phyloP scores from a whole-genome alignment of 768 basidiomycete genomes.

The Mycena albidolilacea region DNA sequence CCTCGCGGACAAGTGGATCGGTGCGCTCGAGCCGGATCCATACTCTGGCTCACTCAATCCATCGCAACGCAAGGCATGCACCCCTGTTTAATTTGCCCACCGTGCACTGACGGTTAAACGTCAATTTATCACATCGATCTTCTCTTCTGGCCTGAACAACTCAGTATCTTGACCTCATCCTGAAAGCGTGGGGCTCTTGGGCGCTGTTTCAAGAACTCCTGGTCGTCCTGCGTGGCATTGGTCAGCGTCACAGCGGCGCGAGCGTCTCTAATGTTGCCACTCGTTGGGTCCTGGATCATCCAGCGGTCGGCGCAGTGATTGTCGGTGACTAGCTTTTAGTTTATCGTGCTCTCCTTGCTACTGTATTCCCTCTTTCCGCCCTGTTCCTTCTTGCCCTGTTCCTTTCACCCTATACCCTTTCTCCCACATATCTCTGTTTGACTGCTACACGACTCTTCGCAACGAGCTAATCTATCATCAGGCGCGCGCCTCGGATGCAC shows the following conservation, averaged over 20 bases:
- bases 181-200: conserved; percentile 87
- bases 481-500: conserved; percentile 83
- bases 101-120: no score
- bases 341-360: neutral
- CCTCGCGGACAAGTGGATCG: conserved; percentile 83
- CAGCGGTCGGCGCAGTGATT: conserved; percentile 86
- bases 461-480: conserved; percentile 44
- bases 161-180: conserved; percentile 88
- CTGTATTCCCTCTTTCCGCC: conserved; percentile 19
- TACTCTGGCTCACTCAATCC: conserved; percentile 81
- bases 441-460: neutral
- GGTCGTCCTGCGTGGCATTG: conserved; percentile 69
- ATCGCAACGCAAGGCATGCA: conserved; percentile 83
- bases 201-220: conserved; percentile 80
- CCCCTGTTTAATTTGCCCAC: neutral
- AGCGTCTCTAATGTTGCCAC: conserved; percentile 87
- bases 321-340: conserved; percentile 66
- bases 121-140: neutral
- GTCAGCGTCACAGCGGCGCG: conserved; percentile 72
- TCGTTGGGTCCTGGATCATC: conserved; percentile 89
- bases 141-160: neutral
- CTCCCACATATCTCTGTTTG: neutral
- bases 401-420: neutral
- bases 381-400: neutral
- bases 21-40: conserved; percentile 75